phyloP scores from a whole-genome alignment of 2,329 filamentous ascomycete species.

The Exophiala dermatitidis region DNA sequence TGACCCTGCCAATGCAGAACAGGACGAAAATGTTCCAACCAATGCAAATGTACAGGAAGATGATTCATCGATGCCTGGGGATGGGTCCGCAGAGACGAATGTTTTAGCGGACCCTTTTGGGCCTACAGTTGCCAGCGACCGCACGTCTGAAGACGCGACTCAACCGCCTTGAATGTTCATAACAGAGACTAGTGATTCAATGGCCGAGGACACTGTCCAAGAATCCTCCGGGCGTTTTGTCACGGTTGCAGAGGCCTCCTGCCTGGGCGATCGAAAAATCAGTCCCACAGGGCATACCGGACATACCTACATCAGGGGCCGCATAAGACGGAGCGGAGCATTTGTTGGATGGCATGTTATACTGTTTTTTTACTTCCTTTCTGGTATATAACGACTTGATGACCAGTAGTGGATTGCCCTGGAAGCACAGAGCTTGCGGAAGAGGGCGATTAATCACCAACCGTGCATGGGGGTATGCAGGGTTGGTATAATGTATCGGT shows the following conservation, averaged over 20 bases:
- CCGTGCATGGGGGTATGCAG: neutral
- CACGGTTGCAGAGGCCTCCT: neutral
- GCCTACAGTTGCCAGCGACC: neutral
- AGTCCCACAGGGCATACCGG: neutral
- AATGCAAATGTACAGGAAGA: neutral
- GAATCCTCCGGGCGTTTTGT: neutral
- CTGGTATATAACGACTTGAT: constrained; percentile 2
- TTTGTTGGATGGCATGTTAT: neutral
- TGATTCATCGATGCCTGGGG: neutral
- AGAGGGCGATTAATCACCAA: neutral
- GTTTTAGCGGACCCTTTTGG: neutral
- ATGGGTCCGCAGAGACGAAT: neutral
- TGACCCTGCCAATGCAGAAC: neutral
- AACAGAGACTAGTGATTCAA: too few relatives aligned
- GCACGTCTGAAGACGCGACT: neutral
- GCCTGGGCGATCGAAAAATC: neutral
- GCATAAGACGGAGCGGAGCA: neutral
- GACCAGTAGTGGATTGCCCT: neutral
- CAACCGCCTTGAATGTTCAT: constrained; percentile 7
- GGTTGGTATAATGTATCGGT: neutral
- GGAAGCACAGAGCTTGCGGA: neutral
- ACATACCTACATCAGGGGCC: neutral
- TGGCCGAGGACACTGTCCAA: neutral
- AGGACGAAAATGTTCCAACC: neutral
- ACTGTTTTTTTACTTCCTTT: neutral